Base-by-base conservation (phyloP, 1,284 basidiomycete genomes). In the Psilocybe mexicana region DNA sequence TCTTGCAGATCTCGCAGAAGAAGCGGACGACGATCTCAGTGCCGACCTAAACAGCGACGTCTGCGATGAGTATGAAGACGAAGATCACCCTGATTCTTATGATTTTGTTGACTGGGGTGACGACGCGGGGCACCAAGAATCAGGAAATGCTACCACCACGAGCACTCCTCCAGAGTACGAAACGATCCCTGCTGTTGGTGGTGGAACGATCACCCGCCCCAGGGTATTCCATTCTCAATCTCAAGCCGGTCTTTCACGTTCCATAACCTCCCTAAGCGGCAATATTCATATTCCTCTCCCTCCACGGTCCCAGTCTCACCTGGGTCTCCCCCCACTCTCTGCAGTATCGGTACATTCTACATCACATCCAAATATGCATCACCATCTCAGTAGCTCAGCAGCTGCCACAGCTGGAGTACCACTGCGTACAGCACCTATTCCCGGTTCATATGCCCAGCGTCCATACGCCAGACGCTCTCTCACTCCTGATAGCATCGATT, bases 1-100 rank as follows among this genome's bases (percentile, higher is more conserved):
- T 10, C 79, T 94, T 2, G 90, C 86, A 2, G 90, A 92, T 66
- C 83, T 93, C n/a, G 75, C 86, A 0, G 91, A 93, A 69, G 88
- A 92, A 64, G 65, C 70, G n/a, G 74, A 71, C 26, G 80, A 79
- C 12, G 61, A 40, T 40, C 24, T 8, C 24, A 54, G 40, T 30
- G 30, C 57, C 28, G 51, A 43, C 6, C 26, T 48, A 12, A 48
- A 54, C 8, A 54, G 46, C 33, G 57, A 49, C n/a, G 49, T 43
- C 48, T 60, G 40, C 14, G 76, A 77, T 38, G 69, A 74, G 23
- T 65, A 67, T 3, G 63, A 62, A 6, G 62, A 80, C 18, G 74
- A 76, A 43, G 78, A 81, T n/a, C 80, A 77, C 23, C 77, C 74
- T n/a, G 77, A 69, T 18, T 81, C 85, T 5, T 88, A 84, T 59